Base-by-base conservation (phyloP, 352 stramenopile species). In the Lagenidium giganteum region DNA sequence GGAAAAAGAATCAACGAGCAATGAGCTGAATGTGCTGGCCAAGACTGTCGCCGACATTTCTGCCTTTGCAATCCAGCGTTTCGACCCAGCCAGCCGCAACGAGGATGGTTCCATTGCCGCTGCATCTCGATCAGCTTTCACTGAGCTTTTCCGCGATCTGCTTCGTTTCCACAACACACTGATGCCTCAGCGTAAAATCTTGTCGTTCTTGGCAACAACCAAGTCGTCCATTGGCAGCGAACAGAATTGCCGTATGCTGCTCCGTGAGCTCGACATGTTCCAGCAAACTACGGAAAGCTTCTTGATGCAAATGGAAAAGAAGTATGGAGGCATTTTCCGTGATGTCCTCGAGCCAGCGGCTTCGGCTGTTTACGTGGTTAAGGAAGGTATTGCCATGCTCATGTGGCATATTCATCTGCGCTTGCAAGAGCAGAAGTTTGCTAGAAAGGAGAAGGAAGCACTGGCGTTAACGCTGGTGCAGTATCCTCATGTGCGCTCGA, bases 221-320 rank as follows among this genome's bases (percentile, higher is more conserved):
- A 57, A 53, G 27, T 65, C 57, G 18, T 37, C 35, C 0, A 44
- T 65, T 4, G 73, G 16, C 5, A 82, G 62, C 5, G 42, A 66
- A 11, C 55, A 48, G 14, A 83, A 83, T 45, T 78, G 67, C 9
- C 61, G 70, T 12, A 77, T 92, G 28, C 35, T 94, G 16, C 51
- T 88, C 16, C 78, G 83, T 21, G 84, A 94, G 30, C 39, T 93
- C 9, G 74, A 89, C 13, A 86, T 92, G 70, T 89, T 95, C 32
- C 81, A 95, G 47, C 80, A 93, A 35, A 94, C 82, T 6, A 91
- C 79, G 7, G 77, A 93, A 14, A 93, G 70, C 41, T 93, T 93
- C 33, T 21, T 84, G 17, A 37, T 59, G 24, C 82, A 87, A 39
- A 20, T 94, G 27, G 51, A 61, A 6, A 69, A 70, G 28, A 89